Percentiles rank a stretch among this genome's conserved stretches.
Conservation (phyloP, 1,284 basidiomycete species). For the Sparassis latifolia region DNA sequence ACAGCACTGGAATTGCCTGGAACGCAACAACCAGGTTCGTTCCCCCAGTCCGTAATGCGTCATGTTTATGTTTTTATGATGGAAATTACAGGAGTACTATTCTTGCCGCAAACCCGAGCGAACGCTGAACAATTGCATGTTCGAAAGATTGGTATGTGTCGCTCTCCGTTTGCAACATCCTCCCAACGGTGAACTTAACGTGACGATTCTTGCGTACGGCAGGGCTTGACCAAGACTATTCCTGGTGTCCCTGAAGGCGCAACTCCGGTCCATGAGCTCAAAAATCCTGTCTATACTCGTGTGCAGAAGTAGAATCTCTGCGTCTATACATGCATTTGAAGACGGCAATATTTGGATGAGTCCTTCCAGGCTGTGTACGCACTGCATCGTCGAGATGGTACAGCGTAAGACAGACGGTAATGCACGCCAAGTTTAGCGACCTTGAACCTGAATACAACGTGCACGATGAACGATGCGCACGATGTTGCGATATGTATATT, state of each 20-base stretch:
- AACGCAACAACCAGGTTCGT: conserved; percentile 90
- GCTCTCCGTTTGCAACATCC: not conserved
- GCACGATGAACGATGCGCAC: no score
- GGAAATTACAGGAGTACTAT: conserved; percentile 70
- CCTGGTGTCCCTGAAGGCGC: conserved; percentile 86
- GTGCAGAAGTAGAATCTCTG: conserved; percentile 57
- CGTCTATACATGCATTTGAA: not conserved
- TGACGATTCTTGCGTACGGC: not conserved
- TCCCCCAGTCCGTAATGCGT: not conserved
- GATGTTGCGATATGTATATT: no score
- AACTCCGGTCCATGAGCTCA: conserved; percentile 86
- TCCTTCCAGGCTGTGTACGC: not conserved
- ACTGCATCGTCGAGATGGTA: no score
- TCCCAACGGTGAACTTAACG: not conserved
- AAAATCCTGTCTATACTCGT: conserved; percentile 74
- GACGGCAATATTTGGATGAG: not conserved
- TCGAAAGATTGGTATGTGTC: conserved; percentile 82
- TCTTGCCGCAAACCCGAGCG: conserved; percentile 89
- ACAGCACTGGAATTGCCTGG: conserved; percentile 93
- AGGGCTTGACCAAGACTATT: conserved; percentile 92
- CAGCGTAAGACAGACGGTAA: no score
- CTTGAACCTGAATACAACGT: no score
- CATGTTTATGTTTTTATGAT: not conserved
- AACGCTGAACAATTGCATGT: conserved; percentile 91
- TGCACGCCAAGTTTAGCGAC: no score